phyloP scores from a whole-genome alignment of 768 basidiomycete species.

The Auricularia sp. region DNA sequence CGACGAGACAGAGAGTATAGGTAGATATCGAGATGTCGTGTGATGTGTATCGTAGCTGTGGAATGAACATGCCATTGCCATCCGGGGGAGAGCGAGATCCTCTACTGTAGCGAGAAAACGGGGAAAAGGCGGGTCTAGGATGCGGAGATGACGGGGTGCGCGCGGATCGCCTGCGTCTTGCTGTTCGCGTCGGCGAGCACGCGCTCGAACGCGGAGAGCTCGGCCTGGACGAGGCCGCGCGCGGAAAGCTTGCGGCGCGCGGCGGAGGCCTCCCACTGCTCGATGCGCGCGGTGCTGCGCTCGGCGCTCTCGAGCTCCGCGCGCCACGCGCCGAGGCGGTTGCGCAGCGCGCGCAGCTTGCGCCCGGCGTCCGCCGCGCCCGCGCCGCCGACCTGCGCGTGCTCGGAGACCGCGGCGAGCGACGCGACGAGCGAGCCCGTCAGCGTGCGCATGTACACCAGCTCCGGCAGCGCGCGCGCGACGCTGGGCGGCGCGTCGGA shows the following conservation, averaged over 20 bases:
- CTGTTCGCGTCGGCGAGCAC: constrained; percentile 61
- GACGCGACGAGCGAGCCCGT: constrained; percentile 68
- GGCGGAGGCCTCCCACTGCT: constrained; percentile 58
- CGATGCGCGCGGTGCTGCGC: constrained; percentile 61
- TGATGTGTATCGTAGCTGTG: too few relatives aligned
- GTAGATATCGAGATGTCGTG: too few relatives aligned
- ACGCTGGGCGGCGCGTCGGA: constrained; percentile 44
- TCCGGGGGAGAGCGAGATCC: not conserved
- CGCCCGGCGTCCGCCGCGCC: constrained; percentile 78
- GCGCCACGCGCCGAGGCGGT: constrained; percentile 70
- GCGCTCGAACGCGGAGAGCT: constrained; percentile 62
- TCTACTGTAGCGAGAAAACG: too few relatives aligned
- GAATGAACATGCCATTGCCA: too few relatives aligned
- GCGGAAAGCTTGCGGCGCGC: constrained; percentile 39
- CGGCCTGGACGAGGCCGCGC: constrained; percentile 63
- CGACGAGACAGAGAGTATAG: too few relatives aligned
- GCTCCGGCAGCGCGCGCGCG: constrained; percentile 49
- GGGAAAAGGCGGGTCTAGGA: not conserved
- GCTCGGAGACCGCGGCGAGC: constrained; percentile 70
- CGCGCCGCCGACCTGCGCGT: constrained; percentile 80
- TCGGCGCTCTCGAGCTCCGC: constrained; percentile 81
- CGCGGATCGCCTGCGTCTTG: constrained; percentile 62
- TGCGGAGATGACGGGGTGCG: not conserved
- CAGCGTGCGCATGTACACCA: constrained; percentile 60
- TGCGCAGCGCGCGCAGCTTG: constrained; percentile 77